Evolutionary conservation across 2,329 filamentous ascomycete species (phyloP).

Genomic region (Colletotrichum chrysophilum): DNA sequence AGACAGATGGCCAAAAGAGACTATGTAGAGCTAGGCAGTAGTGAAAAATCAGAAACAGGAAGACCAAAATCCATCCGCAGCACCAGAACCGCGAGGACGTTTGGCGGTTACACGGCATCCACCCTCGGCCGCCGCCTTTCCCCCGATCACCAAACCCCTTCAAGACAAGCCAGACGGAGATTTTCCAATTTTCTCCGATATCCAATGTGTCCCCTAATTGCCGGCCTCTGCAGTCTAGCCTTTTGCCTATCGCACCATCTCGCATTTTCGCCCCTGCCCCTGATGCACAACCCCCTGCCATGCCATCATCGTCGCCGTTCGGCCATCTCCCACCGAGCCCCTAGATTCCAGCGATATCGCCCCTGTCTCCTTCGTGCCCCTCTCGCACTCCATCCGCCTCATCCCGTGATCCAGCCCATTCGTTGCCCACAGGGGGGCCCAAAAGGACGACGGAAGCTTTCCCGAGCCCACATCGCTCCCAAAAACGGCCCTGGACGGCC

Average conservation of each 20-base stretch:
- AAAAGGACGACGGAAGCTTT: not conserved
- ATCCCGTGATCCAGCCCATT: not conserved
- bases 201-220: not conserved
- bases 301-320: conserved; percentile 10
- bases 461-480: not conserved
- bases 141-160: not conserved
- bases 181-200: not conserved
- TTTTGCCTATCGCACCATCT: not conserved
- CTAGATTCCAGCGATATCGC: conserved; percentile 16
- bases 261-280: not conserved
- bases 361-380: not conserved
- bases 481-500: not conserved
- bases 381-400: not conserved
- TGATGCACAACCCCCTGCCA: not conserved
- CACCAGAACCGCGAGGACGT: not conserved
- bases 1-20: not conserved
- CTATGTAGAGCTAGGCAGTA: not conserved
- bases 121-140: not conserved
- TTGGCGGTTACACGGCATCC: conserved; percentile 1
- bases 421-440: not conserved
- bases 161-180: not conserved
- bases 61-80: not conserved
- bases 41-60: fast-evolving
- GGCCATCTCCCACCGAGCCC: not conserved
- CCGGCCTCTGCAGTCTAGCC: not conserved